Conservation (phyloP, 1,284 basidiomycete species). For the Fomitiporia mediterranea region DNA sequence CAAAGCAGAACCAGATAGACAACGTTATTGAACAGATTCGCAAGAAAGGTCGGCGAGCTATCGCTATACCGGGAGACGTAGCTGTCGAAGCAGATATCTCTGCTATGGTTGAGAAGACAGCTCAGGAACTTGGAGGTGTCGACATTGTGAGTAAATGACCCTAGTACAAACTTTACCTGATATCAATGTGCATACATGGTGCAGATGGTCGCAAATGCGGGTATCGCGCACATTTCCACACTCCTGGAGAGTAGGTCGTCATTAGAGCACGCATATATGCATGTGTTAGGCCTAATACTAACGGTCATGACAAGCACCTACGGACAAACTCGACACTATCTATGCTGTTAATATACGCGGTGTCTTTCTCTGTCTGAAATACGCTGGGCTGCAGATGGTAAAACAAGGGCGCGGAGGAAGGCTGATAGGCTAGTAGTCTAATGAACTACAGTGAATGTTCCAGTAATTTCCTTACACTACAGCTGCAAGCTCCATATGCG, state of each 20-base stretch:
- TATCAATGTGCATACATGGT: not conserved
- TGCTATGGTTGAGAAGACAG: conserved; percentile 14
- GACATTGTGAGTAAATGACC: conserved; percentile 13
- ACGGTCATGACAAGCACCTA: conserved; percentile 7
- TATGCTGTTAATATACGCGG: conserved; percentile 18
- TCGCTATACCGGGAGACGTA: conserved; percentile 15
- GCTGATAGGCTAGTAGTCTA: conserved; percentile 3
- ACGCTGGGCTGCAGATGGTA: conserved; percentile 21
- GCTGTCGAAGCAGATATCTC: conserved; percentile 11
- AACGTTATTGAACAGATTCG: conserved; percentile 13
- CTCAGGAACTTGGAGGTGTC: conserved; percentile 11
- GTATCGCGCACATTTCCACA: not conserved
- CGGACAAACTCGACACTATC: conserved; percentile 7
- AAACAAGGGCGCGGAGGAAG: conserved; percentile 17
- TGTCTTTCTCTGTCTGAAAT: conserved; percentile 19
- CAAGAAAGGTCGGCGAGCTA: not conserved
- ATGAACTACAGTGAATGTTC: not conserved
- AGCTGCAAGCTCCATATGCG: not conserved
- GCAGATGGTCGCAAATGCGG: conserved; percentile 22
- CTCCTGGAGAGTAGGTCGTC: not conserved
- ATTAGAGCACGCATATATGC: not conserved
- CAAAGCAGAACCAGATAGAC: not conserved
- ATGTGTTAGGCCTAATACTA: not conserved
- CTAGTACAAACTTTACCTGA: not conserved
- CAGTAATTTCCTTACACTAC: not conserved